Evolutionary conservation across 2,329 filamentous ascomycete species (phyloP).

Genomic region (Fusarium denticulatum): DNA sequence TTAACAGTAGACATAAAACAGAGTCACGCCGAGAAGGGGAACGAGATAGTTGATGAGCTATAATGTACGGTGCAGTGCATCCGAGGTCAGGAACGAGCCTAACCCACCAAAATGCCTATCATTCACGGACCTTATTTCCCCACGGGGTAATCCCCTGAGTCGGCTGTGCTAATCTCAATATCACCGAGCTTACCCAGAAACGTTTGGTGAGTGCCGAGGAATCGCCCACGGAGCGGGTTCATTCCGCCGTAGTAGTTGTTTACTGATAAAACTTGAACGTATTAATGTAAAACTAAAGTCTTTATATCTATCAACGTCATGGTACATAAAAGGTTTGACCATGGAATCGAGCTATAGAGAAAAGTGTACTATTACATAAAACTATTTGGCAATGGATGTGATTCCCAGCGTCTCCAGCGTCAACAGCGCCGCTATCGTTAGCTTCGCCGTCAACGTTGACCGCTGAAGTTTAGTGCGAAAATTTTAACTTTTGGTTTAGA

Average conservation of each 20-base stretch:
- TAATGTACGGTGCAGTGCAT: too few species aligned
- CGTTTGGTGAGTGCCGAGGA: not conserved
- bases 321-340: too few species aligned
- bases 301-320: not conserved
- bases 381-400: not conserved
- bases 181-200: not conserved
- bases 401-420: not conserved
- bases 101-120: too few species aligned
- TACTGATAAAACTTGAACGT: fast-evolving
- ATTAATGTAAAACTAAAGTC: not conserved
- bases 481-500: not conserved
- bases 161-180: not conserved
- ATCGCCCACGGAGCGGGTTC: not conserved
- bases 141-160: not conserved
- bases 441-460: not conserved
- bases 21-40: too few species aligned
- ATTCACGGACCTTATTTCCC: not conserved
- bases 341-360: too few species aligned
- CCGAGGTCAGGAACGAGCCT: too few species aligned
- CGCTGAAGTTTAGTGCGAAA: fast-evolving
- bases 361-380: not conserved
- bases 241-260: not conserved
- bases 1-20: too few species aligned
- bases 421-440: not conserved
- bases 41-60: too few species aligned